Percentiles rank a stretch among this genome's conserved stretches.
These are phyloP conservation scores for Hemileccinum impolitum DNA, from an alignment of 768 basidiomycete species.

Conservation along the genomic window DNA sequence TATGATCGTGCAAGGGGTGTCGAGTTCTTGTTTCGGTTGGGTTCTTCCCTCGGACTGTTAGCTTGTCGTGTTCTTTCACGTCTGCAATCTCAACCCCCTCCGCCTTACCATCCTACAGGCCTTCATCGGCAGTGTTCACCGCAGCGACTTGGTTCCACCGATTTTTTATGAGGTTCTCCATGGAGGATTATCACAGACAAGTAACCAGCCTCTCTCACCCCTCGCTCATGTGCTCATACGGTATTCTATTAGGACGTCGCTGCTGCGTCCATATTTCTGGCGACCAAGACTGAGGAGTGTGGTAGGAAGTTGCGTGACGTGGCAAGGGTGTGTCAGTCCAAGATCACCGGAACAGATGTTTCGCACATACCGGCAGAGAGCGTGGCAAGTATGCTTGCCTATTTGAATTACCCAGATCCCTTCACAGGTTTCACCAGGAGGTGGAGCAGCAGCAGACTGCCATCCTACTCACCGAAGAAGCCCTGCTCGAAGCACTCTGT, in stretches of 20 bases:
- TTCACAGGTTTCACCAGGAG: constrained; percentile 46
- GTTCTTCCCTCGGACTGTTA: constrained; percentile 72
- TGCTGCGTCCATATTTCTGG: constrained; percentile 81
- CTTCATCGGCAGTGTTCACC: constrained; percentile 78
- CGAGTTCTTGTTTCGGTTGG: constrained; percentile 82
- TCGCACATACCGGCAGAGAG: constrained; percentile 58
- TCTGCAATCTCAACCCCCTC: constrained; percentile 11
- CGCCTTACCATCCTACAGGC: constrained; percentile 41
- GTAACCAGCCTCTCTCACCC: constrained; percentile 18
- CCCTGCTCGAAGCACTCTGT: constrained; percentile 76
- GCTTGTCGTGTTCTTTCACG: constrained; percentile 26
- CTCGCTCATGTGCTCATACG: constrained; percentile 10
- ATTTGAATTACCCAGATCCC: neutral
- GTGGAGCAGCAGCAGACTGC: constrained; percentile 66
- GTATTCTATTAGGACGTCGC: constrained; percentile 62
- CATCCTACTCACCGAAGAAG: constrained; percentile 75
- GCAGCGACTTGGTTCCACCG: constrained; percentile 90
- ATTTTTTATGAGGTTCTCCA: constrained; percentile 84
- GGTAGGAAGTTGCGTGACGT: constrained; percentile 85
- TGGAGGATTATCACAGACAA: constrained; percentile 83
- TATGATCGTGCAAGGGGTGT: constrained; percentile 79
- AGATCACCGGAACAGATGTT: constrained; percentile 55
- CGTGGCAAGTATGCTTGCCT: constrained; percentile 45
- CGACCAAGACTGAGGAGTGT: constrained; percentile 91
- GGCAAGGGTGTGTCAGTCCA: constrained; percentile 69